Evolutionary conservation across 768 basidiomycete species (phyloP), one percentile per base, ranked within the genome.

Genomic region (Collybiopsis confluens): DNA sequence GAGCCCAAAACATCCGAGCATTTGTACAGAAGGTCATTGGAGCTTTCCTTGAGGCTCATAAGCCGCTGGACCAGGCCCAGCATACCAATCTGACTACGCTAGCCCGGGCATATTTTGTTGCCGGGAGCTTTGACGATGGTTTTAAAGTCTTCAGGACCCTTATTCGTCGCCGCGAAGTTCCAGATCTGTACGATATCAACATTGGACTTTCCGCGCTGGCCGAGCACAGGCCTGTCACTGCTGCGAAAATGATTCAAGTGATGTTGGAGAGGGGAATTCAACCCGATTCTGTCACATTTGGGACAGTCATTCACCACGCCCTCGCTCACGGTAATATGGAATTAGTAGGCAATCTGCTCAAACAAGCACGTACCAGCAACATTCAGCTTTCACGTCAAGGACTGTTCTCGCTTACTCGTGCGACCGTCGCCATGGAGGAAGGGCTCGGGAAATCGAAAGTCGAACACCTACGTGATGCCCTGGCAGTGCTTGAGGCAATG

Each of bases 151-250:
- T 89, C 60, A 70, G 68, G 48, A 53, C 75, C 52, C 62, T 87
- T 35, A 62, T 80, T 37, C 58, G 64, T 21, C 79, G 81, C 45
- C 66, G 62, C 52, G 78, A 84, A 62, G 61, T 76, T 48, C 85
- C 85, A 15, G 85, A 89, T 64, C 58, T 76, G 36, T 70, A 80
- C 61, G 88, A 90, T 61, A 68, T 86, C 46, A 88, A 87, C 60
- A 78, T 90, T 45, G 76, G 75, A 37, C 72, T 90, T 52, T 71
- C 73, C 2, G 78, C 75, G 9, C 64, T 87, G 48, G 78, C 85
- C 24, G 69, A 73, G 54, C 64, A 74, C 56, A 68, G 77, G 40
- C 78, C 84, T 20, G 66, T 67, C 10, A 60, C 60, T 15, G 88
- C 82, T 1, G 69, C 68, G 20, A 59, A 56, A 16, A 69, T 83